A percentile compares a stretch with the other conserved stretches of the same genome.
Conservation (phyloP, 176 grass and related monocot species). For the Avena insularis region DNA sequence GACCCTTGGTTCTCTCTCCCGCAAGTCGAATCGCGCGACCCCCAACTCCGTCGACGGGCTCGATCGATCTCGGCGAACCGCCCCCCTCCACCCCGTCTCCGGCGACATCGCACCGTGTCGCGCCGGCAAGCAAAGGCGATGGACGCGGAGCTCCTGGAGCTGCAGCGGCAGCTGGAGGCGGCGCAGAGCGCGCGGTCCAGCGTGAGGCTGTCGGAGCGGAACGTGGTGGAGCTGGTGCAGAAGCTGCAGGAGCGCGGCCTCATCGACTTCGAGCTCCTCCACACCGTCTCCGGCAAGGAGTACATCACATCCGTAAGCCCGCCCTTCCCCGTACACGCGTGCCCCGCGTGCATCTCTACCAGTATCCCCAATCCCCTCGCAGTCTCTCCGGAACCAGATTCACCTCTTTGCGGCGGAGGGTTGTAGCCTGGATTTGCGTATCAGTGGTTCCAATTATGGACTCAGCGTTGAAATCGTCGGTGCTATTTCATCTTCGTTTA, state of each 20-base stretch:
- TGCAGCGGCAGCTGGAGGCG: slow-evolving; percentile 91
- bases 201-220: slow-evolving; percentile 90
- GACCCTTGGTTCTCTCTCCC: not conserved
- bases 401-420: not conserved
- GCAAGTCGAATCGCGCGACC: slow-evolving; percentile 25
- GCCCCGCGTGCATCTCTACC: not conserved
- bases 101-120: not conserved
- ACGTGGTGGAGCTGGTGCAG: slow-evolving; percentile 91
- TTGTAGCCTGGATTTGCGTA: not conserved
- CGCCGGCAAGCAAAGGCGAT: slow-evolving; percentile 36
- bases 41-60: slow-evolving; percentile 9
- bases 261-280: slow-evolving; percentile 94
- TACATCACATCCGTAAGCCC: slow-evolving; percentile 91
- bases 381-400: not conserved
- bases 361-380: not conserved
- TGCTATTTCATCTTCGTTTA: not conserved
- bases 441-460: not conserved
- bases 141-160: slow-evolving; percentile 92
- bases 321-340: not conserved
- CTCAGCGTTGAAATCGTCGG: not conserved
- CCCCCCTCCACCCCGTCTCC: slow-evolving; percentile 6
- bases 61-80: slow-evolving; percentile 52
- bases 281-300: slow-evolving; percentile 87
- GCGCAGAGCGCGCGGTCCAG: slow-evolving; percentile 91
- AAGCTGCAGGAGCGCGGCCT: slow-evolving; percentile 78